Base-by-base conservation (phyloP, 148 eudicot species). In the Fagopyrum tataricum region DNA sequence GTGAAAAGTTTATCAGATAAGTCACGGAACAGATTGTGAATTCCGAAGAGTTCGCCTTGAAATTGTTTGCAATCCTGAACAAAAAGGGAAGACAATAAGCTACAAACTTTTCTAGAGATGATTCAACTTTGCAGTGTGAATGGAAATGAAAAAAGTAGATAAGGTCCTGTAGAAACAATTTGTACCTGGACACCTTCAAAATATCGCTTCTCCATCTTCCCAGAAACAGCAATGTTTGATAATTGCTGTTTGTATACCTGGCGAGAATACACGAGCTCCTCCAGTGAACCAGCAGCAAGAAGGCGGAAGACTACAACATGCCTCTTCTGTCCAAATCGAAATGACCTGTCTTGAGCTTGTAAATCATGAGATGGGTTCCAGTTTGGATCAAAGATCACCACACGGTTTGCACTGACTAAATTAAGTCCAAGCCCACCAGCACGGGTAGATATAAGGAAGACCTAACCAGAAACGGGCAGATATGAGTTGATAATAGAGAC, bases 121-220 rank as follows among this genome's bases (percentile, higher is more conserved):
- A 48, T 26, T 39, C 40, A 44, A 21, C 59, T 15, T 24, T 17
- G n/a, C 44, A 43, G 23, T 59, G 49, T 44, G 20, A 15, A 74
- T n/a, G 44, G 64, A 23, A 61, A 43, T 42, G 31, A 5, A 39
- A 41, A 4, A 40, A 75, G 41, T 46, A 66, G 23, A 24, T 37
- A 7, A 43, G 47, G 9, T 14, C 39, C 72, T 5, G 18, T 41
- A 80, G 42, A 4, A 15, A 15, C 24, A 58, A 58, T 31, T 31
- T n/a, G 64, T 67, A 94, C 98, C 98, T 94, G 98, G 69, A 94
- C 97, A 37, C 97, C 98, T 88, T 94, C 96, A 78, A 94, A 94
- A 79, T 94, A 94, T 13, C 98, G 82, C 76, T 89, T 91, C 80
- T 94, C 98, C 84, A 88, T 83, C 82, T 88, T 94, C 31, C 98